phyloP scores from a whole-genome alignment of 768 basidiomycete species.

The Pleurotus citrinopileatus region DNA sequence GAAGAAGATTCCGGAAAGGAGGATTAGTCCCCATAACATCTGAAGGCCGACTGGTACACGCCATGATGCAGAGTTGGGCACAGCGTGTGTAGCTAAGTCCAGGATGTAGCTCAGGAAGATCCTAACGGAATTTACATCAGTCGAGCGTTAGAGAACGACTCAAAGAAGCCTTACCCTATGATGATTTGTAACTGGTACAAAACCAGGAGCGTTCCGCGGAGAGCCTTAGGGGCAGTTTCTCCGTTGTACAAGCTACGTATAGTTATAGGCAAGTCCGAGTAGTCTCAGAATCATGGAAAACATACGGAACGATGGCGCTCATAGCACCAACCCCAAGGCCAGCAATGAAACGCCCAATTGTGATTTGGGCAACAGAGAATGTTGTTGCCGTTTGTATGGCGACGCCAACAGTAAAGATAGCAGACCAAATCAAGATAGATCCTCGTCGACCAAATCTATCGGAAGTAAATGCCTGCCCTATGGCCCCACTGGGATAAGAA shows the following conservation, averaged over 20 bases:
- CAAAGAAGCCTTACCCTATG: constrained; percentile 44
- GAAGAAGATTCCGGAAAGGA: constrained; percentile 71
- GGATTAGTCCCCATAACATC: constrained; percentile 62
- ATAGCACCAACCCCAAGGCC: constrained; percentile 28
- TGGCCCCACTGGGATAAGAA: constrained; percentile 66
- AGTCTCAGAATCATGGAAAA: constrained; percentile 6
- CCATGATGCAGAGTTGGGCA: constrained; percentile 66
- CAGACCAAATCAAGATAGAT: constrained; percentile 75
- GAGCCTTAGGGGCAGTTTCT: constrained; percentile 72
- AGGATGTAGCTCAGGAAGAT: constrained; percentile 71
- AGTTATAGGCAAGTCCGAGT: constrained; percentile 17
- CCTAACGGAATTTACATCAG: constrained; percentile 27
- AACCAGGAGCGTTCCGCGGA: constrained; percentile 69
- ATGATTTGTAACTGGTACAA: constrained; percentile 81
- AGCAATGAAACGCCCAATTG: constrained; percentile 70
- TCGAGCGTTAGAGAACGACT: neutral
- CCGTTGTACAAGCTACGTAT: constrained; percentile 64
- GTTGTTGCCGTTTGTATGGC: constrained; percentile 68
- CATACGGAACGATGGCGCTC: constrained; percentile 50
- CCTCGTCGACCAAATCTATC: constrained; percentile 70
- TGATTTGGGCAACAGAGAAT: constrained; percentile 60
- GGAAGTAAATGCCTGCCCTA: constrained; percentile 71
- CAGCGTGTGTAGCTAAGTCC: constrained; percentile 60
- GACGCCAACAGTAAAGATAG: constrained; percentile 67
- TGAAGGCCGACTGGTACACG: constrained; percentile 74